A percentile compares a stretch with the other conserved stretches of the same genome.
Evolutionary conservation across 2,329 filamentous ascomycete species (phyloP).

Genomic region (Sporothrix phasma): DNA sequence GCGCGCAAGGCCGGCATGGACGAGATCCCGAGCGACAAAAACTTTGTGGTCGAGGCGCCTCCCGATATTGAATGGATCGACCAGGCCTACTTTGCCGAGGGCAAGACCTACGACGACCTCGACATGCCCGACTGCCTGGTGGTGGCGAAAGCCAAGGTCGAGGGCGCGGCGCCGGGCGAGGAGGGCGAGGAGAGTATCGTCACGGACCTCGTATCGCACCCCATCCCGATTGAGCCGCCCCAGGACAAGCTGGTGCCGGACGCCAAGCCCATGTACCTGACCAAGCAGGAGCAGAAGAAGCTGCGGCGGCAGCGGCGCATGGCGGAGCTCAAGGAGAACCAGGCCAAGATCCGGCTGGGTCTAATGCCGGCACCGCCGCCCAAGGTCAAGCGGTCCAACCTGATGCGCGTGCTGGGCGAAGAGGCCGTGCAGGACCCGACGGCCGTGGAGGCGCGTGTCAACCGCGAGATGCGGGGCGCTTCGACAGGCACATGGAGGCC

Average conservation of each 20-base stretch:
- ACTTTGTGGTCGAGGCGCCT: constrained; percentile 73
- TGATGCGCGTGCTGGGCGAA: constrained; percentile 94
- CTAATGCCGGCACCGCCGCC: constrained; percentile 82
- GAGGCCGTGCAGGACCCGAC: constrained; percentile 91
- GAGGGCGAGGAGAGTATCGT: constrained; percentile 75
- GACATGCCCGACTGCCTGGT: constrained; percentile 54
- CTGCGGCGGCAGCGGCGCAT: constrained; percentile 80
- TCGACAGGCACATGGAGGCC: constrained; percentile 61
- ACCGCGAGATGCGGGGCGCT: constrained; percentile 85
- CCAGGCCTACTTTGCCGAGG: constrained; percentile 64
- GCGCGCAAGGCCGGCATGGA: constrained; percentile 88
- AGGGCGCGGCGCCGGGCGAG: neutral
- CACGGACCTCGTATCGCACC: constrained; percentile 85
- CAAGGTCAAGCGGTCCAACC: constrained; percentile 93
- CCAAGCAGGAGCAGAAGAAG: constrained; percentile 83
- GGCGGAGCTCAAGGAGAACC: constrained; percentile 89
- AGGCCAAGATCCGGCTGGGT: constrained; percentile 89
- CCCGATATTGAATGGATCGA: constrained; percentile 98
- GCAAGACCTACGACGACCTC: constrained; percentile 62
- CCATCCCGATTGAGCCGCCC: constrained; percentile 79
- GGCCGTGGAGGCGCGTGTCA: constrained; percentile 89
- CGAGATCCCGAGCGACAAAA: constrained; percentile 83
- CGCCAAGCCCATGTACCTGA: constrained; percentile 86
- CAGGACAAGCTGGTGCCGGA: constrained; percentile 73
- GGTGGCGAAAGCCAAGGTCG: constrained; percentile 22